Percentiles rank a stretch among this genome's conserved stretches.
These are phyloP conservation scores for Plasmodium cynomolgi DNA, from an alignment of 169 alveolate species.

Conservation along the genomic window DNA sequence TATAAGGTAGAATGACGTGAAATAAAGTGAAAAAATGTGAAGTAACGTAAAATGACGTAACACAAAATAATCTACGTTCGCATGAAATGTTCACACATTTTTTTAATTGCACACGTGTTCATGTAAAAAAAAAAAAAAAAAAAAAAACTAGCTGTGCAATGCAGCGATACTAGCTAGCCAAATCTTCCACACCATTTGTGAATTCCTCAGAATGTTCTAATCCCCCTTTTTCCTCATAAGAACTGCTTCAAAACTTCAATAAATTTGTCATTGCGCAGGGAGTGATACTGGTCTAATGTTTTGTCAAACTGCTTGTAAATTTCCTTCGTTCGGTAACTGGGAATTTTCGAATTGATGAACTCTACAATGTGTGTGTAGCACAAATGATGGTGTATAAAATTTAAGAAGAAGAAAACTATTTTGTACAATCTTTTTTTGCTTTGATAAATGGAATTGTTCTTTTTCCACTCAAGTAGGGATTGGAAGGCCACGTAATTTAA, in stretches of 20 bases:
- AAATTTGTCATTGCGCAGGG: constrained; percentile 59
- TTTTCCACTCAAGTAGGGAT: constrained; percentile 68
- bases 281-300: constrained; percentile 61
- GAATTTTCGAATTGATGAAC: constrained; percentile 61
- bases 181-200: neutral
- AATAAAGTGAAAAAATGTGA: no score
- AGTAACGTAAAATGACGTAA: neutral
- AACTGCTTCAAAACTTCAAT: constrained; percentile 53
- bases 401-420: constrained; percentile 51
- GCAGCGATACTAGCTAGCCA: neutral
- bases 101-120: neutral
- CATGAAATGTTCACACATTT: neutral
- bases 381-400: constrained; percentile 70
- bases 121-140: neutral
- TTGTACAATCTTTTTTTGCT: constrained; percentile 63
- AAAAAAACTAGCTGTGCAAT: neutral
- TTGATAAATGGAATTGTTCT: constrained; percentile 67
- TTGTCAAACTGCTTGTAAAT: constrained; percentile 69
- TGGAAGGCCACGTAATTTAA: constrained; percentile 69
- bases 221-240: constrained; percentile 10
- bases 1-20: no score
- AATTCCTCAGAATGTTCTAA: neutral
- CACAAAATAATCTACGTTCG: neutral
- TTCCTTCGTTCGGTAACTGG: constrained; percentile 72
- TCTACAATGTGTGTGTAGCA: constrained; percentile 73